phyloP scores from a whole-genome alignment of 495 filamentous ascomycete genomes.

The Penicillium nucicola region DNA sequence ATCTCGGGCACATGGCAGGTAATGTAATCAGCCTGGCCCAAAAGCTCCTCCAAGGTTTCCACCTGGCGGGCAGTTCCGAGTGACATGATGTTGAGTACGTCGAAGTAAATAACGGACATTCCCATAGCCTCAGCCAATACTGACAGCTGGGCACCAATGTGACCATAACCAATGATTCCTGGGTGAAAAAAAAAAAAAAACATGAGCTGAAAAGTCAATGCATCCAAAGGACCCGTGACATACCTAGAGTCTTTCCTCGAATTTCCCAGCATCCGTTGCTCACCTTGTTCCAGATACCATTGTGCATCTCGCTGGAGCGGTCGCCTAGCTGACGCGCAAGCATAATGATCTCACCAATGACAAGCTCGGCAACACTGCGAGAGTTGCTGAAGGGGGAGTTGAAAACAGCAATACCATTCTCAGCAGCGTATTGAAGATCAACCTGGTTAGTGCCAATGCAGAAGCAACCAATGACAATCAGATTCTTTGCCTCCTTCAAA shows the following conservation, averaged over 20 bases:
- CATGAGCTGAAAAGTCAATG: background rate
- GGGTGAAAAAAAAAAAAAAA: background rate
- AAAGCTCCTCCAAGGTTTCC: constrained; percentile 67
- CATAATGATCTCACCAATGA: constrained; percentile 88
- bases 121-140: constrained; percentile 97
- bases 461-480: constrained; percentile 96
- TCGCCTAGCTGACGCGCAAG: constrained; percentile 92
- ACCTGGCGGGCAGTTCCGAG: constrained; percentile 85
- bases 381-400: constrained; percentile 99
- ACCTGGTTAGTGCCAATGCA: constrained; percentile 99
- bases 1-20: constrained; percentile 93
- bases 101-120: constrained; percentile 95
- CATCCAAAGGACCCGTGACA: constrained; percentile 5
- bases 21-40: constrained; percentile 83
- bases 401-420: constrained; percentile 94
- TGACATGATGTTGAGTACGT: constrained; percentile 89
- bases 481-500: constrained; percentile 82
- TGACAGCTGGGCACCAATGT: constrained; percentile 95
- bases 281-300: constrained; percentile 97
- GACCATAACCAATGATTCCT: constrained; percentile 95
- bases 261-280: constrained; percentile 97
- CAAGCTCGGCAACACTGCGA: constrained; percentile 90
- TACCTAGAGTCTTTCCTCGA: constrained; percentile 92
- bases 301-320: constrained; percentile 91
- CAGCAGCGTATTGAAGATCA: constrained; percentile 85